A percentile compares a stretch with the other conserved stretches of the same genome.
phyloP scores from a whole-genome alignment of 1,284 basidiomycete species.

The Wolfiporia cocos region DNA sequence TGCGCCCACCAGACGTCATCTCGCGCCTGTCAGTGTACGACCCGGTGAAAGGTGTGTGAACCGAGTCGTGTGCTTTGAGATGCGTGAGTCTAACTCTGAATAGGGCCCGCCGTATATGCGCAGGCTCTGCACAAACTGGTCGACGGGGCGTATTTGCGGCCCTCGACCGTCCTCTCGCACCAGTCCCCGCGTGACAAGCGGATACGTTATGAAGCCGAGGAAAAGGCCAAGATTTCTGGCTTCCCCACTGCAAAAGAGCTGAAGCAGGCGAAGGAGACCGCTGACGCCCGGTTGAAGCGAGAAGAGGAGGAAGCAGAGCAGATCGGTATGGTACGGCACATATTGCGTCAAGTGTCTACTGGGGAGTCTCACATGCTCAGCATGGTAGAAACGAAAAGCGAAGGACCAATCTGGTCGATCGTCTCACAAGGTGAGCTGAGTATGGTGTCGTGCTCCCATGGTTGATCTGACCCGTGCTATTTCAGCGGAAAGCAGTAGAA shows the following conservation, averaged over 20 bases:
- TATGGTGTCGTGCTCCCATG: constrained; percentile 4
- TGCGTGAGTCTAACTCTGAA: not conserved
- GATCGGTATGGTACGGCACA: constrained; percentile 51
- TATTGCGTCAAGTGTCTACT: constrained; percentile 8
- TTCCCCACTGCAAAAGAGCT: constrained; percentile 75
- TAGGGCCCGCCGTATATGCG: constrained; percentile 47
- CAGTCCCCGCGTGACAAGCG: constrained; percentile 70
- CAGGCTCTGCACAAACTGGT: constrained; percentile 65
- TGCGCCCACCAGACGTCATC: constrained; percentile 71
- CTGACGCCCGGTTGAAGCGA: constrained; percentile 51
- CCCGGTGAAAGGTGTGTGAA: constrained; percentile 45
- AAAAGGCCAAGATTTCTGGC: constrained; percentile 62
- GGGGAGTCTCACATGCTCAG: too few species aligned
- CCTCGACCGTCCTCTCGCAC: constrained; percentile 67
- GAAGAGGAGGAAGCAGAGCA: constrained; percentile 71
- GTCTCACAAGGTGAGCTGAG: constrained; percentile 44
- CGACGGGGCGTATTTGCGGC: constrained; percentile 58
- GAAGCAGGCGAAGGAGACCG: constrained; percentile 59
- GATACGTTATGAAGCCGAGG: constrained; percentile 70
- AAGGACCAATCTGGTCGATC: constrained; percentile 42
- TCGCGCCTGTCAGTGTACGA: constrained; percentile 45
- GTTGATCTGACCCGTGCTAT: too few species aligned
- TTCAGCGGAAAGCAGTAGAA: constrained; percentile 51
- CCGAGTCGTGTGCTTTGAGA: not conserved
- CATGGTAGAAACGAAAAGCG: constrained; percentile 51